Evolutionary conservation across 2,329 filamentous ascomycete genomes (phyloP), one percentile per base, ranked within the genome.

Genomic region (Aspergillus hortae): DNA sequence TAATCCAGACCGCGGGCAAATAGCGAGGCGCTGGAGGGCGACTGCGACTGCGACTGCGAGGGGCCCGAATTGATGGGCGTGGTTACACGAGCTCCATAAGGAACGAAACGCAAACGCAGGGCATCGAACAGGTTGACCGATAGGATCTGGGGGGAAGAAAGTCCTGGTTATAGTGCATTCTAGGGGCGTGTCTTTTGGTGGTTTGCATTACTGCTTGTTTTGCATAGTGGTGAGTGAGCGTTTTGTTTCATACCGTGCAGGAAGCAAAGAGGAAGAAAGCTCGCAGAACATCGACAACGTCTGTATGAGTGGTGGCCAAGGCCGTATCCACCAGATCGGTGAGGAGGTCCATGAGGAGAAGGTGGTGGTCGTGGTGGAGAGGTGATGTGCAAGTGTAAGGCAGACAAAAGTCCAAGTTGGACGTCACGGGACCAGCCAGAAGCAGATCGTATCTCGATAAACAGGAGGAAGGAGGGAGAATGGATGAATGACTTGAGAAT

Each of bases 81-180:
- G 43, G 61, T 67, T 15, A 78, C 71, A 62, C 83, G 79, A 49
- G 82, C 77, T 49, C 84, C 84, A 66, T 87, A 87, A 44, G 76
- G 70, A 46, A 86, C 73, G 65, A 86, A 85, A 48, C 83, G 81
- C 52, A 63, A 60, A 57, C 75, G 75, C 45, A 86, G 69, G 41
- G 75, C 65, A 52, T 80, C 77, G 40, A 80, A 67, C 56, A 74
- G 67, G 64, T 77, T 77, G 54, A 82, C 70, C 45, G 77, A 65
- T 48, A 85, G 64, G 32, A 82, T 72, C 67, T 76, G 61, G 51
- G 46, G 51, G 44, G 11, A 38, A 46, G 35, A 41, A 41, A 25
- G 46, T 53, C 57, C 57, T 52, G 61, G 50, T 49, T 52, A 50
- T 45, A 56, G 56, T 58, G 49, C 48, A 55, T 59, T 52, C 54